These are phyloP conservation scores for Pseudogymnoascus sp. DNA, from an alignment of 2,329 filamentous ascomycete species.

Conservation along the genomic window DNA sequence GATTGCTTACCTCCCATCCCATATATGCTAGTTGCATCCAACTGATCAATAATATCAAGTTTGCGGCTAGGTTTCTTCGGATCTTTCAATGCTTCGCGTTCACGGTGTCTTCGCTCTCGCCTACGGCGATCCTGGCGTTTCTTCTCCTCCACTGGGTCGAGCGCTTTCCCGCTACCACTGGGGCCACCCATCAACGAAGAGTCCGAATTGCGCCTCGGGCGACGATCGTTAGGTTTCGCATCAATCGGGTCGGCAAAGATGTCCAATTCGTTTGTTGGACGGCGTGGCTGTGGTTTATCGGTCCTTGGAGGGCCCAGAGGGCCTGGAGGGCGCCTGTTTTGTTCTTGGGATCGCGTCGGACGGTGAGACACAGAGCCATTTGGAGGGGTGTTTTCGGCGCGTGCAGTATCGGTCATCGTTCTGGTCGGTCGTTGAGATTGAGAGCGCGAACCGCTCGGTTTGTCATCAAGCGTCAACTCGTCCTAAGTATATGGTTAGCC, in stretches of 20 bases:
- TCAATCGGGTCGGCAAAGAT: conserved; percentile 29
- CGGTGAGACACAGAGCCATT: conserved; percentile 39
- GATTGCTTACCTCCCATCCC: conserved; percentile 68
- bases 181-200: conserved; percentile 57
- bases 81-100: conserved; percentile 24
- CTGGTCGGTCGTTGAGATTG: conserved; percentile 14
- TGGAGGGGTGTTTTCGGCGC: conserved; percentile 42
- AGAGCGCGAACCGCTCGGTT: conserved; percentile 28
- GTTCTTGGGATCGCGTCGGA: conserved; percentile 57
- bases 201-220: conserved; percentile 68
- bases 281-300: conserved; percentile 8
- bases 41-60: conserved; percentile 88
- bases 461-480: conserved; percentile 59
- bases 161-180: conserved; percentile 32
- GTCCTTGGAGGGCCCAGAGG: conserved; percentile 30
- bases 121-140: conserved; percentile 49
- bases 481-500: conserved; percentile 38
- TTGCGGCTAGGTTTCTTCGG: conserved; percentile 30
- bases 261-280: conserved; percentile 20
- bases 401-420: conserved; percentile 26
- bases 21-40: conserved; percentile 94
- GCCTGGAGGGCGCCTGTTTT: conserved; percentile 44
- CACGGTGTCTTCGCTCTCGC: conserved; percentile 37
- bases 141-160: conserved; percentile 48
- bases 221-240: conserved; percentile 36